Conservation (phyloP, 805 yeast genomes). For the Lipomyces anomalus region DNA sequence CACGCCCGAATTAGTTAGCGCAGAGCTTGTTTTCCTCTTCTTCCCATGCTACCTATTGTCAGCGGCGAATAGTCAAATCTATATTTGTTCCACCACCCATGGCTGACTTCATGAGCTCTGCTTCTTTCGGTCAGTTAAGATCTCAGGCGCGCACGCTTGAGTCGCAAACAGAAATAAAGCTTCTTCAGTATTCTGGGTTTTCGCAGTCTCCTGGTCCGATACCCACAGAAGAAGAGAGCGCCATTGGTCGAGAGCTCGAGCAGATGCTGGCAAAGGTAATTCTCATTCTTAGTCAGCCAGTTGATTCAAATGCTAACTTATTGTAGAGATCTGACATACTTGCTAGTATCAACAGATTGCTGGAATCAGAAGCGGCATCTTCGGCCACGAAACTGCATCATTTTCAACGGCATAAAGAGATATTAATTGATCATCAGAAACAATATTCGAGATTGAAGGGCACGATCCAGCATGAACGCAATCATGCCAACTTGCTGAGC, state of each 20-base stretch:
- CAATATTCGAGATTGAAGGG: constrained; percentile 56
- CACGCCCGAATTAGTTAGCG: too few relatives aligned
- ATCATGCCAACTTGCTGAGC: constrained; percentile 64
- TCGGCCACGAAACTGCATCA: constrained; percentile 76
- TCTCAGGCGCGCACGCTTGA: constrained; percentile 66
- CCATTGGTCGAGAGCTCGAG: constrained; percentile 46
- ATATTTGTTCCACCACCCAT: too few relatives aligned
- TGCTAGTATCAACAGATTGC: constrained; percentile 45
- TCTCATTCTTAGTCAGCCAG: constrained; percentile 27
- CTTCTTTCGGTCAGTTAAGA: constrained; percentile 61
- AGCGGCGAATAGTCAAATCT: too few relatives aligned
- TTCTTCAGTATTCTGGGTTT: constrained; percentile 50
- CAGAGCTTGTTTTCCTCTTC: too few relatives aligned
- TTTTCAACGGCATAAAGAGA: constrained; percentile 73
- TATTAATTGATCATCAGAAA: constrained; percentile 60
- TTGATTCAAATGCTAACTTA: constrained; percentile 25
- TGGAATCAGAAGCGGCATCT: constrained; percentile 52
- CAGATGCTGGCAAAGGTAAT: constrained; percentile 41
- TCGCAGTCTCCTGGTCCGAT: constrained; percentile 47
- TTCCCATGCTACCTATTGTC: too few relatives aligned
- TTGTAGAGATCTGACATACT: constrained; percentile 49
- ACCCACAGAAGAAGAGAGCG: constrained; percentile 45
- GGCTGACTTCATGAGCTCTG: constrained; percentile 7
- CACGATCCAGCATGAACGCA: constrained; percentile 65
- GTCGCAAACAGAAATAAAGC: constrained; percentile 53